A percentile compares a stretch with the other conserved stretches of the same genome.
Evolutionary conservation across 2,329 filamentous ascomycete species (phyloP).

Genomic region (Ceratocystis huliohia): DNA sequence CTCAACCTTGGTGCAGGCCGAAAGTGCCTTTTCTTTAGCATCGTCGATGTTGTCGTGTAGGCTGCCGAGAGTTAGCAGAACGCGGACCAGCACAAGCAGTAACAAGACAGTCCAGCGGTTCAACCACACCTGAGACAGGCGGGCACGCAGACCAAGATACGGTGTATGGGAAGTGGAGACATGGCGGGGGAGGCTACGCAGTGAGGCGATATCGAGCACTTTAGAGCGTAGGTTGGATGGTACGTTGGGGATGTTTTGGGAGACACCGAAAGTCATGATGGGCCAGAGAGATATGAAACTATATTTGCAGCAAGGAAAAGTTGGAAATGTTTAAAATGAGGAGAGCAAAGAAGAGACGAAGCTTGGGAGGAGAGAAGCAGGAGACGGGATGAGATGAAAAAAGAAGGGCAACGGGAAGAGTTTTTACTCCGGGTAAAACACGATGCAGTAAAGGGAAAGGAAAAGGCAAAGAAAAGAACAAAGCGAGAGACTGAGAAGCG

Average conservation of each 20-base stretch:
- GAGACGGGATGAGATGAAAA: background rate
- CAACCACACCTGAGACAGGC: slow-evolving; percentile 92
- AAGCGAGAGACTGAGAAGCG: background rate
- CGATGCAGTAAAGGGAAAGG: background rate
- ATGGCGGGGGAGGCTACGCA: slow-evolving; percentile 33
- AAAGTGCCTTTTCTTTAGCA: slow-evolving; percentile 69
- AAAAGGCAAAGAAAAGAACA: background rate
- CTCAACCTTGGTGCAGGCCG: slow-evolving; percentile 84
- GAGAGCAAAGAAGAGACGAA: background rate
- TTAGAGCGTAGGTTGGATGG: slow-evolving; percentile 30
- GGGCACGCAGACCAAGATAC: slow-evolving; percentile 78
- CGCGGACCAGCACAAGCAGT: slow-evolving; percentile 68
- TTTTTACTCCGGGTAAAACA: background rate
- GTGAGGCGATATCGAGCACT: slow-evolving; percentile 29
- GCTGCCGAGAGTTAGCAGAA: slow-evolving; percentile 61
- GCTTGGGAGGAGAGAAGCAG: background rate
- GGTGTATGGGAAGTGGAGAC: slow-evolving; percentile 60
- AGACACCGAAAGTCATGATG: slow-evolving; percentile 5
- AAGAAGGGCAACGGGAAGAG: background rate
- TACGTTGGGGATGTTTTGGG: slow-evolving; percentile 23
- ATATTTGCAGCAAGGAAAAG: background rate
- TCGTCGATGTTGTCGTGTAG: slow-evolving; percentile 62
- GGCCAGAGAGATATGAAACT: background rate
- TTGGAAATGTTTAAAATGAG: background rate
- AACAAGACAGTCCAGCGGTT: slow-evolving; percentile 93